Evolutionary conservation across 805 yeast genomes (phyloP).

Genomic region (Kockiozyma suomiensis): DNA sequence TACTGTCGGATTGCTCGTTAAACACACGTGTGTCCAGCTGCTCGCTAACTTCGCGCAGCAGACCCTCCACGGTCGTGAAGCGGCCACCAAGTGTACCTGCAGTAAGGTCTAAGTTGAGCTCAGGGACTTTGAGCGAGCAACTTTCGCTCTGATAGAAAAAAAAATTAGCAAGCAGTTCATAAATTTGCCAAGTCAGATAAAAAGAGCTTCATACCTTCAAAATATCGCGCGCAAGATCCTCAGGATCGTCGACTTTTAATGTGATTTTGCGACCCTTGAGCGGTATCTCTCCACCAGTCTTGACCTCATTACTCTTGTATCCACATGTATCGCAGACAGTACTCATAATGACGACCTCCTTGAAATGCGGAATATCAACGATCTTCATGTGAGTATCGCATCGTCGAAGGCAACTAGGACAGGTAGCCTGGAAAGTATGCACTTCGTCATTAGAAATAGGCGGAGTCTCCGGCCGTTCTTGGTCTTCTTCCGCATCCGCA

Average conservation of each 20-base stretch:
- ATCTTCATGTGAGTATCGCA: slow-evolving; percentile 96
- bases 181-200: not conserved
- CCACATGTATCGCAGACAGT: slow-evolving; percentile 93
- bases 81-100: slow-evolving; percentile 98
- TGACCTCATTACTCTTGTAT: slow-evolving; percentile 94
- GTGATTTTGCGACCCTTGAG: slow-evolving; percentile 75
- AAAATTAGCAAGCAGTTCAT: not conserved
- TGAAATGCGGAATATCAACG: slow-evolving; percentile 95
- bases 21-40: slow-evolving; percentile 86
- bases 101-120: slow-evolving; percentile 82
- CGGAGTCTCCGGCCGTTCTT: slow-evolving; percentile 33
- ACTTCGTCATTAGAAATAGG: slow-evolving; percentile 86
- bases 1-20: slow-evolving; percentile 84
- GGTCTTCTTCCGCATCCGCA: slow-evolving; percentile 52
- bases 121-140: slow-evolving; percentile 84
- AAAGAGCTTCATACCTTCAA: slow-evolving; percentile 61
- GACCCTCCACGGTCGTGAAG: slow-evolving; percentile 95
- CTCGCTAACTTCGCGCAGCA: slow-evolving; percentile 82
- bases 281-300: slow-evolving; percentile 97
- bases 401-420: slow-evolving; percentile 81
- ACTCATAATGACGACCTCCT: slow-evolving; percentile 95
- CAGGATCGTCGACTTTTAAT: slow-evolving; percentile 79
- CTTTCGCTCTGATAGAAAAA: slow-evolving; percentile 73
- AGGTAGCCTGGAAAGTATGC: slow-evolving; percentile 87
- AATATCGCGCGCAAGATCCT: slow-evolving; percentile 91